Evolutionary conservation across 2,329 filamentous ascomycete genomes (phyloP).

Genomic region (Corniculantispora saksenae): DNA sequence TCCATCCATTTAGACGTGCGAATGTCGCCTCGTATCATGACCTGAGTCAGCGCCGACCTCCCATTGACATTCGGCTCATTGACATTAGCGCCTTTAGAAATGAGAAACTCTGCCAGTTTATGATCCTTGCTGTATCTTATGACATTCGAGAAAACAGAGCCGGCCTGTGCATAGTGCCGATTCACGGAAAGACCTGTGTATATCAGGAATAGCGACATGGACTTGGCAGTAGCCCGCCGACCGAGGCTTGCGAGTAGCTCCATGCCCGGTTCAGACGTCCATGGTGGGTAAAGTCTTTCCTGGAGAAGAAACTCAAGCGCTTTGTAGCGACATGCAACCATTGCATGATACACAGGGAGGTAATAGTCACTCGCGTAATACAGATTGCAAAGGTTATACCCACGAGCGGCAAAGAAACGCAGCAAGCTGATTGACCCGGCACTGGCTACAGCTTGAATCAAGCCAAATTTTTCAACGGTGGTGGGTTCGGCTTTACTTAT

Average conservation of each 20-base stretch:
- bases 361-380: too few relatives aligned
- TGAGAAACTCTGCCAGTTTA: background rate
- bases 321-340: too few relatives aligned
- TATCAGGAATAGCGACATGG: background rate
- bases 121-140: background rate
- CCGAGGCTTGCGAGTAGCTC: background rate
- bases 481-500: too few relatives aligned
- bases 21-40: background rate
- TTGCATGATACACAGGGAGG: background rate
- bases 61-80: background rate
- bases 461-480: background rate
- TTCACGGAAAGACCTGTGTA: background rate
- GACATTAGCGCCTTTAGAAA: background rate
- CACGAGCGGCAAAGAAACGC: background rate
- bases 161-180: too few relatives aligned
- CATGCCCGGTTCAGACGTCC: background rate
- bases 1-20: background rate
- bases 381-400: background rate
- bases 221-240: too few relatives aligned
- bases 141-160: background rate
- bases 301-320: background rate
- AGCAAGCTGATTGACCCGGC: background rate
- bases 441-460: background rate
- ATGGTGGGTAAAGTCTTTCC: background rate
- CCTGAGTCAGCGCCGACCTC: background rate